phyloP scores from a whole-genome alignment of 768 basidiomycete species.

The Amanita phalloides region DNA sequence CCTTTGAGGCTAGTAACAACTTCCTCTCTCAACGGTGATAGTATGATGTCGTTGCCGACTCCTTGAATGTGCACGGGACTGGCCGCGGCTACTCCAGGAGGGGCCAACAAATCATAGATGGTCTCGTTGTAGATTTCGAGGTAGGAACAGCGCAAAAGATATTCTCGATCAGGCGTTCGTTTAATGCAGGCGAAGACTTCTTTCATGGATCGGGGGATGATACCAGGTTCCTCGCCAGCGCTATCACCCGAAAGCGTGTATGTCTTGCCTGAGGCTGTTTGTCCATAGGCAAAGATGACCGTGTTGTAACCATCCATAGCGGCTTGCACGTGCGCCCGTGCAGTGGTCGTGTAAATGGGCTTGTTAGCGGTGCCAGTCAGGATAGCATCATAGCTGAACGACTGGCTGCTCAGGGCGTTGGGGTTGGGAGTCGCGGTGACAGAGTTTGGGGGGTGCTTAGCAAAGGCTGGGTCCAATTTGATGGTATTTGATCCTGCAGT shows the following conservation, averaged over 20 bases:
- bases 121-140: conserved; percentile 96
- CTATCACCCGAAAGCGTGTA: conserved; percentile 53
- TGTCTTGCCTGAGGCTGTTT: conserved; percentile 66
- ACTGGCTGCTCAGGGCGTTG: neutral
- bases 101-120: conserved; percentile 78
- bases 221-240: conserved; percentile 71
- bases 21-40: conserved; percentile 79
- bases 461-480: conserved; percentile 47
- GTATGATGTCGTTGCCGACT: conserved; percentile 44
- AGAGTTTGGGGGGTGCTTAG: conserved; percentile 27
- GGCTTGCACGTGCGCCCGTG: conserved; percentile 70
- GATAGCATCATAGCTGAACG: conserved; percentile 64
- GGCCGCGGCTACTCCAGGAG: conserved; percentile 38
- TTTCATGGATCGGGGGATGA: conserved; percentile 87
- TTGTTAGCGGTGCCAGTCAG: conserved; percentile 75
- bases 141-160: conserved; percentile 91
- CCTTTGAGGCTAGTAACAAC: conserved; percentile 87
- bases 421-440: conserved; percentile 15
- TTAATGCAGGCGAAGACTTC: conserved; percentile 85
- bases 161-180: conserved; percentile 70
- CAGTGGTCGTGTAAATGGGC: conserved; percentile 66
- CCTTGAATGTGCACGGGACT: conserved; percentile 72
- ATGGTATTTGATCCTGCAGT: conserved; percentile 35
- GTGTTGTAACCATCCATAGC: conserved; percentile 98
- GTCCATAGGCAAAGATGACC: conserved; percentile 90